These are phyloP conservation scores for Chenopodium berlandieri DNA, from an alignment of 148 eudicot species.

Conservation along the genomic window DNA sequence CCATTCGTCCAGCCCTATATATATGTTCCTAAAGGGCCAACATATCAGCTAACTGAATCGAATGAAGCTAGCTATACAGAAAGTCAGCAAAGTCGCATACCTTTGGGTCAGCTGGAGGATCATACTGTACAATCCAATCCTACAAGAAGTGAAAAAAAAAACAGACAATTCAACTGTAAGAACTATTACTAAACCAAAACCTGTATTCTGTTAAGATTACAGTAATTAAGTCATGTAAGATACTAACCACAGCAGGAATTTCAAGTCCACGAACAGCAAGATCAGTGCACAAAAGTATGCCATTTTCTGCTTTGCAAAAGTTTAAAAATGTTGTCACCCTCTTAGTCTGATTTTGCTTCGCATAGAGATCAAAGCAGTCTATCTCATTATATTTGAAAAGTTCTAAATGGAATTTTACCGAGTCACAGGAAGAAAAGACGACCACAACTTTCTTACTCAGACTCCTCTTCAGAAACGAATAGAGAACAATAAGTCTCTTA, in stretches of 20 bases:
- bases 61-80: neutral
- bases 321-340: conserved; percentile 72
- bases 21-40: conserved; percentile 65
- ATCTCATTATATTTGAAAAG: conserved; percentile 67
- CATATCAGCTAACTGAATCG: conserved; percentile 6
- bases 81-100: conserved; percentile 25
- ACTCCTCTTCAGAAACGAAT: conserved; percentile 76
- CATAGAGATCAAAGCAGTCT: conserved; percentile 81
- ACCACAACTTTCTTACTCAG: conserved; percentile 84
- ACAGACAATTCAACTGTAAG: neutral
- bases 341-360: conserved; percentile 89
- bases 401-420: conserved; percentile 87
- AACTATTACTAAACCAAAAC: neutral
- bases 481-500: conserved; percentile 74
- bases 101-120: conserved; percentile 98
- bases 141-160: conserved; percentile 22
- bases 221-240: neutral
- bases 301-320: conserved; percentile 79
- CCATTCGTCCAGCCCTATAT: conserved; percentile 95
- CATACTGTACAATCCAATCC: conserved; percentile 98
- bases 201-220: neutral
- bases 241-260: conserved; percentile 85
- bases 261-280: conserved; percentile 99
- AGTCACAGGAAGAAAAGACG: conserved; percentile 95
- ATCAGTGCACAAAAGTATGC: conserved; percentile 87